Evolutionary conservation across 768 basidiomycete genomes (phyloP).

Genomic region (Boletus sp.): DNA sequence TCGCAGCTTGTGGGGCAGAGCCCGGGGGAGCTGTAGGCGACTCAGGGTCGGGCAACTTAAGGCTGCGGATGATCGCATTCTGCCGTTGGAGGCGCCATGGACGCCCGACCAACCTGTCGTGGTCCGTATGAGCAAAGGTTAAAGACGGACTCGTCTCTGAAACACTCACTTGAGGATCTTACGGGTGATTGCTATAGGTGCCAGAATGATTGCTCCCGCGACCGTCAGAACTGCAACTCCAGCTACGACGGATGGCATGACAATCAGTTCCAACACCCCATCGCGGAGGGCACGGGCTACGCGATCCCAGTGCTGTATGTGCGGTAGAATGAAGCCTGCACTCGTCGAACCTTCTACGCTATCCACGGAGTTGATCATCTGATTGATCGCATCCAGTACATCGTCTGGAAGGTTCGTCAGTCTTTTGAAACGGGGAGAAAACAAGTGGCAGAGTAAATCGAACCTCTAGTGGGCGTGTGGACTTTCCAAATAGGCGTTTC

Average conservation of each 20-base stretch:
- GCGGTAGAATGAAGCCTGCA: conserved; percentile 3
- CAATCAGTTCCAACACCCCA: not conserved
- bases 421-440: too few species aligned
- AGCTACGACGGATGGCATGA: conserved; percentile 3
- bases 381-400: conserved; percentile 5
- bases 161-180: not conserved
- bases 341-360: conserved; percentile 11
- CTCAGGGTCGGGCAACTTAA: not conserved
- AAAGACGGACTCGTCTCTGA: not conserved
- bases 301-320: conserved; percentile 10
- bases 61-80: conserved; percentile 3
- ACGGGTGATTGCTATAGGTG: not conserved
- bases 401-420: not conserved
- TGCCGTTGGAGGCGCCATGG: conserved; percentile 7
- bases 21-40: not conserved
- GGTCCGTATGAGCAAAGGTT: not conserved
- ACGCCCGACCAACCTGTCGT: not conserved
- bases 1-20: not conserved
- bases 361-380: conserved; percentile 11
- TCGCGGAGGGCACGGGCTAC: not conserved
- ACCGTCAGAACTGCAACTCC: not conserved
- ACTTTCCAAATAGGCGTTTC: conserved; percentile 13
- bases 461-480: conserved; percentile 12
- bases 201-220: not conserved
- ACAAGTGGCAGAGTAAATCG: not conserved